phyloP scores from a whole-genome alignment of 352 stramenopile species.

The Halophytophthora batemanensis region DNA sequence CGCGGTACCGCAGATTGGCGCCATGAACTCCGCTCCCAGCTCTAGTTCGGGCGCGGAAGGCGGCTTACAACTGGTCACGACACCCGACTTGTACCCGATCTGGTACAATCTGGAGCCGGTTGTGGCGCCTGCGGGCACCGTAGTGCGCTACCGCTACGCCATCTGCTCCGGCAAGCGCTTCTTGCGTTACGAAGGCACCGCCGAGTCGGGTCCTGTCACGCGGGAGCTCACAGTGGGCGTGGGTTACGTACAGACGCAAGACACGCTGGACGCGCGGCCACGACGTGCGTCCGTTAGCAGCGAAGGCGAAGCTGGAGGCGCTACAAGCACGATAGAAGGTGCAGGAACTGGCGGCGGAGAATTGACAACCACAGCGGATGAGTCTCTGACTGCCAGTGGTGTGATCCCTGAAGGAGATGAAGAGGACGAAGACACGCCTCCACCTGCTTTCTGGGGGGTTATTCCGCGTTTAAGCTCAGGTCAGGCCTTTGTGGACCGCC shows the following conservation, averaged over 20 bases:
- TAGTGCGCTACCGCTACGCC: conserved; percentile 90
- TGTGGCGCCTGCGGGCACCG: conserved; percentile 83
- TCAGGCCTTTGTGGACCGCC: conserved; percentile 78
- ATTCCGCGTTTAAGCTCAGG: conserved; percentile 81
- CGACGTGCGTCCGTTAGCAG: conserved; percentile 17
- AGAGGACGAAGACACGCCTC: conserved; percentile 21
- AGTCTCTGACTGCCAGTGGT: too few relatives aligned
- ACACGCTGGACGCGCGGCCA: conserved; percentile 61
- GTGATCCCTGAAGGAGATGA: conserved; percentile 7
- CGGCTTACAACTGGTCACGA: conserved; percentile 97
- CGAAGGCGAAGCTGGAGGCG: conserved; percentile 17
- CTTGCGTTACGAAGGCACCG: too few relatives aligned
- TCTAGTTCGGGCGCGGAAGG: too few relatives aligned
- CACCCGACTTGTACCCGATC: conserved; percentile 94
- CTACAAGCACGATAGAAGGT: neutral
- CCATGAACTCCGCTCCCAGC: too few relatives aligned
- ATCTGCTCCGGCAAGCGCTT: conserved; percentile 83
- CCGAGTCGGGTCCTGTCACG: conserved; percentile 79
- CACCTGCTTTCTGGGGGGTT: conserved; percentile 41
- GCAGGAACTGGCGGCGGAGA: conserved; percentile 3
- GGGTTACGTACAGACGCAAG: conserved; percentile 67
- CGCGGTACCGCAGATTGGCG: too few relatives aligned
- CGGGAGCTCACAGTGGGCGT: conserved; percentile 55
- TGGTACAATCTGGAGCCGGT: conserved; percentile 94
- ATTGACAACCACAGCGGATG: conserved; percentile 1